Evolutionary conservation across 176 grass and related monocot species (phyloP).

Genomic region (Bonia amplexicaulis): DNA sequence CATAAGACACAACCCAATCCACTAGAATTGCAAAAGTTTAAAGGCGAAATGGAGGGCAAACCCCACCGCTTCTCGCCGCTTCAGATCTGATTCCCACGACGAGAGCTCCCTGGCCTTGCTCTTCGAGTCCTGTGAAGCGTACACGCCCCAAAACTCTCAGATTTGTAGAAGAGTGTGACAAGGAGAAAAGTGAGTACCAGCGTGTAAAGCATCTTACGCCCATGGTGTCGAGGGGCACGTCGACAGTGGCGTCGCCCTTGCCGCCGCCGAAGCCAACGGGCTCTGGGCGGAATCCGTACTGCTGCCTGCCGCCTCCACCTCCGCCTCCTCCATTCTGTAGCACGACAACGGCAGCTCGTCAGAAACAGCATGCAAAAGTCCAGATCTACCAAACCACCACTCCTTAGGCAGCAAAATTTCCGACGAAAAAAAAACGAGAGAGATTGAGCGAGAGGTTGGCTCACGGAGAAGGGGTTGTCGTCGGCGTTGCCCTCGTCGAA

Average conservation of each 20-base stretch:
- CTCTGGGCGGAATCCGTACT: slow-evolving; percentile 62
- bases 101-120: slow-evolving; percentile 70
- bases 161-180: neutral
- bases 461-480: slow-evolving; percentile 65
- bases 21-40: neutral
- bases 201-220: slow-evolving; percentile 37
- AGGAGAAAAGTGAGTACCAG: neutral
- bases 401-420: neutral
- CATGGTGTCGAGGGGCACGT: slow-evolving; percentile 66
- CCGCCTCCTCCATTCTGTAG: slow-evolving; percentile 54
- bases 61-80: slow-evolving; percentile 58
- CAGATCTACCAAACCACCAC: slow-evolving; percentile 18
- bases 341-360: neutral
- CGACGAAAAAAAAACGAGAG: neutral
- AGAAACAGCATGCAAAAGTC: neutral
- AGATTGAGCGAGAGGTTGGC: neutral
- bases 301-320: slow-evolving; percentile 29
- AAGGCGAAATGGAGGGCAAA: neutral
- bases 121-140: slow-evolving; percentile 44
- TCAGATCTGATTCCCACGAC: slow-evolving; percentile 77
- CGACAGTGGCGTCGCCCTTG: slow-evolving; percentile 64
- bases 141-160: neutral
- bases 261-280: slow-evolving; percentile 45
- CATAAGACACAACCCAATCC: slow-evolving; percentile 1
- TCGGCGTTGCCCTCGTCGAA: slow-evolving; percentile 63